phyloP scores from a whole-genome alignment of 2,329 filamentous ascomycete species.

The Botrytis galanthina region DNA sequence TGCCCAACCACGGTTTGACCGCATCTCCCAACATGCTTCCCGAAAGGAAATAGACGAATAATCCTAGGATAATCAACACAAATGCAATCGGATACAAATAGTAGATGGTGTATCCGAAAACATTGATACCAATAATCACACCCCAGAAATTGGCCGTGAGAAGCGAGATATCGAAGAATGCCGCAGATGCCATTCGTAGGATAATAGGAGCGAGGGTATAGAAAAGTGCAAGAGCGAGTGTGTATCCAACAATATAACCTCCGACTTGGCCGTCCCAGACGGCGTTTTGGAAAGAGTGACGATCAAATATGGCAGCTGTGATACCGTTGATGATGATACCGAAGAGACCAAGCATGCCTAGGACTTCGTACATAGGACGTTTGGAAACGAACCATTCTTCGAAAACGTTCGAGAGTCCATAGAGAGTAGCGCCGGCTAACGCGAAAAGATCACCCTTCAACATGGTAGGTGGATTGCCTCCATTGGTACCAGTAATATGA shows the following conservation, averaged over 20 bases:
- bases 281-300: conserved; percentile 62
- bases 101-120: conserved; percentile 78
- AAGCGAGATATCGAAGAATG: conserved; percentile 94
- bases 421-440: conserved; percentile 82
- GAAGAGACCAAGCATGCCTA: conserved; percentile 86
- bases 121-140: conserved; percentile 83
- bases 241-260: conserved; percentile 89
- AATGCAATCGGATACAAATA: conserved; percentile 96
- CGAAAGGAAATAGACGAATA: conserved; percentile 83
- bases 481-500: conserved; percentile 74
- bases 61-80: conserved; percentile 82
- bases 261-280: conserved; percentile 66
- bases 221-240: conserved; percentile 76
- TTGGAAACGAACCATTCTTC: conserved; percentile 93
- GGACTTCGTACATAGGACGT: conserved; percentile 85
- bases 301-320: conserved; percentile 90
- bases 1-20: conserved; percentile 91
- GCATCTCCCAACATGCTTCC: conserved; percentile 81
- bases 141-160: conserved; percentile 98
- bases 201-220: conserved; percentile 85
- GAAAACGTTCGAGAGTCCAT: conserved; percentile 85
- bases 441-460: conserved; percentile 93
- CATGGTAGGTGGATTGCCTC: conserved; percentile 64
- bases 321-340: conserved; percentile 88
- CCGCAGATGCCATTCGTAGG: conserved; percentile 84